Conservation (phyloP, 2,329 filamentous ascomycete genomes). For the Penicillium sp. region DNA sequence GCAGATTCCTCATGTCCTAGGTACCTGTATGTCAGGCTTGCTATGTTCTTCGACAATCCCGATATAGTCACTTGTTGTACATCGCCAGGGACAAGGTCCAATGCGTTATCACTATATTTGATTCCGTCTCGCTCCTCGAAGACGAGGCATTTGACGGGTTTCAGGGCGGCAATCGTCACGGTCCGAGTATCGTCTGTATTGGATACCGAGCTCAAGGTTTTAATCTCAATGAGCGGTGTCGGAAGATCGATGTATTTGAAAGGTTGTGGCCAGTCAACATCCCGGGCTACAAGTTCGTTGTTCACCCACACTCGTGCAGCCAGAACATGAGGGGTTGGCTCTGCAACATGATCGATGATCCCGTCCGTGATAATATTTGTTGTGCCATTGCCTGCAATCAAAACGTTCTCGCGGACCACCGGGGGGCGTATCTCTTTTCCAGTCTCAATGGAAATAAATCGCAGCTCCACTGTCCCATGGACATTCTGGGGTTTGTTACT, state of each 20-base stretch:
- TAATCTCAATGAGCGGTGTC: not conserved
- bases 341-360: constrained; percentile 50
- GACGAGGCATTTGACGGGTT: constrained; percentile 61
- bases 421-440: constrained; percentile 57
- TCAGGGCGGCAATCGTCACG: constrained; percentile 48
- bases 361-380: constrained; percentile 53
- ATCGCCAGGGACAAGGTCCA: constrained; percentile 61
- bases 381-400: constrained; percentile 55
- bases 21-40: not conserved
- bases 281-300: constrained; percentile 52
- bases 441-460: constrained; percentile 56
- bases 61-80: constrained; percentile 46
- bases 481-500: constrained; percentile 46
- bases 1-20: not conserved
- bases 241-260: constrained; percentile 59
- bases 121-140: constrained; percentile 60
- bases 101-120: constrained; percentile 56
- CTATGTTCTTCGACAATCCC: not conserved
- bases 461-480: constrained; percentile 39
- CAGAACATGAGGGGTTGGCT: constrained; percentile 57
- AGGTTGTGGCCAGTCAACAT: constrained; percentile 63
- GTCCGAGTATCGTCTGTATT: not conserved
- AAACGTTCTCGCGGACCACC: constrained; percentile 50
- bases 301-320: constrained; percentile 55
- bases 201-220: not conserved